These are phyloP conservation scores for Myxozyma geophila DNA, from an alignment of 805 yeast species.

Conservation along the genomic window DNA sequence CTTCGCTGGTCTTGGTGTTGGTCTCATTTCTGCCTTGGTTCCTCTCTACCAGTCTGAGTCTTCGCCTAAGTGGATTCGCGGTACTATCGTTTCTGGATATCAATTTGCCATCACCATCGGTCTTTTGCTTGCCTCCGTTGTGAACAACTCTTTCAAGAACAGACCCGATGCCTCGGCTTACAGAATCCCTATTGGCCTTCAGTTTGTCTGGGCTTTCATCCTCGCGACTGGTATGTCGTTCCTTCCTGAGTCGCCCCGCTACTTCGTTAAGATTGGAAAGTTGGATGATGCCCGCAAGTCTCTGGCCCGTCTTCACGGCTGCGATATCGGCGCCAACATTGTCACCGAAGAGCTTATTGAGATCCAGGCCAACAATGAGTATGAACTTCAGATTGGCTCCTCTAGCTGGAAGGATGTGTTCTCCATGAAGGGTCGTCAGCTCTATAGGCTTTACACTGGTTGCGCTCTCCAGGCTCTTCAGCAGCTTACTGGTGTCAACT, in stretches of 20 bases:
- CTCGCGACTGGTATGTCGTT: conserved; percentile 47
- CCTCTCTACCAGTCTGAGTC: conserved; percentile 82
- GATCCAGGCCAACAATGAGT: conserved; percentile 55
- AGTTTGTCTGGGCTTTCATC: conserved; percentile 70
- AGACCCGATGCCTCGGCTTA: conserved; percentile 79
- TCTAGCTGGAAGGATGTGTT: conserved; percentile 26
- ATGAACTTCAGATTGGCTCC: conserved; percentile 44
- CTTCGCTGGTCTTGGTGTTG: conserved; percentile 77
- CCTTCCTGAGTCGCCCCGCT: conserved; percentile 79
- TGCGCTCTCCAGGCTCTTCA: conserved; percentile 75
- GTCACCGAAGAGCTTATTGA: conserved; percentile 54
- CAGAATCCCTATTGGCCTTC: conserved; percentile 75
- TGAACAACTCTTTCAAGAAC: conserved; percentile 37
- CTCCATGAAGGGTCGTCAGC: conserved; percentile 40
- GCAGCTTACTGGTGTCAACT: conserved; percentile 89
- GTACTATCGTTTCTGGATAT: conserved; percentile 73
- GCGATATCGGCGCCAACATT: conserved; percentile 52
- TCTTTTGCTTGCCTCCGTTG: conserved; percentile 61
- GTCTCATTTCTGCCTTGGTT: conserved; percentile 74
- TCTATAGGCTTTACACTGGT: conserved; percentile 58
- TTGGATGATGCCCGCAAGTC: conserved; percentile 62
- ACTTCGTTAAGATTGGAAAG: conserved; percentile 60
- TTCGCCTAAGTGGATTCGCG: conserved; percentile 80
- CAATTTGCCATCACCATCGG: conserved; percentile 78
- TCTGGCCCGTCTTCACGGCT: conserved; percentile 53